Conservation (phyloP, 495 filamentous ascomycete species). For the Darksidea phi region DNA sequence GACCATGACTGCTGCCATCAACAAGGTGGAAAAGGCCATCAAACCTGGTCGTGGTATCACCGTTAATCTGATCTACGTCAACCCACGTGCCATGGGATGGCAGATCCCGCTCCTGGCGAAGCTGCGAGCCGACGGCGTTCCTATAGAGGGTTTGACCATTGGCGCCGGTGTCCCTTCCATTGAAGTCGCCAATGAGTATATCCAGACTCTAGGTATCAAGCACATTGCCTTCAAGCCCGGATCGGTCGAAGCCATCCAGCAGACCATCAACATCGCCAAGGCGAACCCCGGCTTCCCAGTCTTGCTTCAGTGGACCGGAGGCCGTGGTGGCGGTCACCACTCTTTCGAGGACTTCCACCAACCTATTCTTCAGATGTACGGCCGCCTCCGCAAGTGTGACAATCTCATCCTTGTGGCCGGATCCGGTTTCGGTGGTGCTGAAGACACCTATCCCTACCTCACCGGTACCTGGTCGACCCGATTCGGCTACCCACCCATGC, state of each 20-base stretch:
- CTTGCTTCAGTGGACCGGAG: conserved; percentile 92
- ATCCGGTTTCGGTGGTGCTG: conserved; percentile 86
- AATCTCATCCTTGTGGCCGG: conserved; percentile 89
- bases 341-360: conserved; percentile 95
- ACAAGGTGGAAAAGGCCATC: conserved; percentile 84
- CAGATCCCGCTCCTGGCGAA: conserved; percentile 89
- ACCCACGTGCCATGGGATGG: conserved; percentile 94
- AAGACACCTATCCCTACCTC: conserved; percentile 91
- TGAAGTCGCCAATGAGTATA: conserved; percentile 91
- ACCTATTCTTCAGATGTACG: conserved; percentile 88
- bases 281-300: conserved; percentile 87
- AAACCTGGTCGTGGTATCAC: conserved; percentile 90
- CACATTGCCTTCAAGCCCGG: conserved; percentile 96
- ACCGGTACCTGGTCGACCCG: conserved; percentile 81
- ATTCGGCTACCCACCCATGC: conserved; percentile 90
- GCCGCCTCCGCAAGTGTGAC: conserved; percentile 71
- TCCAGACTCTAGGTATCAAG: conserved; percentile 88
- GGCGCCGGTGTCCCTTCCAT: conserved; percentile 92
- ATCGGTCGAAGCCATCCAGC: conserved; percentile 82
- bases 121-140: conserved; percentile 81
- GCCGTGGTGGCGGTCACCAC: conserved; percentile 90
- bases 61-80: conserved; percentile 95
- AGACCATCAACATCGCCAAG: conserved; percentile 88
- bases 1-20: conserved; percentile 82
- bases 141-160: conserved; percentile 92